A percentile compares a stretch with the other conserved stretches of the same genome.
Conservation (phyloP, 2,329 filamentous ascomycete genomes). For the Domatiomyces globalis region DNA sequence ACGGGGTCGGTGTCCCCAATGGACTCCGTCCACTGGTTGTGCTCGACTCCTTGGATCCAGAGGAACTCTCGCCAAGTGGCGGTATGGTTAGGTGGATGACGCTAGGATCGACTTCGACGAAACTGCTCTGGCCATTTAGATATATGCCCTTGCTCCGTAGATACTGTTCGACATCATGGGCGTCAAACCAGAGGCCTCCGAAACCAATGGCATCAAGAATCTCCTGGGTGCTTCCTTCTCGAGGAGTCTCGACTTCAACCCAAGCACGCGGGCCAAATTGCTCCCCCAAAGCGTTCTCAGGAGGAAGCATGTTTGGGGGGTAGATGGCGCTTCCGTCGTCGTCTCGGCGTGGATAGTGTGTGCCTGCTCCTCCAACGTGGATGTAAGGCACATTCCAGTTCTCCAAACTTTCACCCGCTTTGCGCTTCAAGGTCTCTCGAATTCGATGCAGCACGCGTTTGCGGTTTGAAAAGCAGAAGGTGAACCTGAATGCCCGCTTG, state of each 20-base stretch:
- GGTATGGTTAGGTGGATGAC: slow-evolving; percentile 1
- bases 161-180: slow-evolving; percentile 63
- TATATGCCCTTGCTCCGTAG: slow-evolving; percentile 35
- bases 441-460: slow-evolving; percentile 29
- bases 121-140: slow-evolving; percentile 21
- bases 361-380: slow-evolving; percentile 53
- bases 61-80: neutral
- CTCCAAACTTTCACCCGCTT: slow-evolving; percentile 38
- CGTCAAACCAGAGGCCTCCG: slow-evolving; percentile 62
- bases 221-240: slow-evolving; percentile 19
- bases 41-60: neutral
- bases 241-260: slow-evolving; percentile 14
- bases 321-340: slow-evolving; percentile 25
- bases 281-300: slow-evolving; percentile 9
- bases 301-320: slow-evolving; percentile 19
- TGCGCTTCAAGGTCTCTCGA: slow-evolving; percentile 24
- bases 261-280: slow-evolving; percentile 11
- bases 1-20: neutral
- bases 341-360: slow-evolving; percentile 41
- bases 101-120: slow-evolving; percentile 15
- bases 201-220: slow-evolving; percentile 41
- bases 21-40: neutral
- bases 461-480: slow-evolving; percentile 42
- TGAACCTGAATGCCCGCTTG: slow-evolving; percentile 53
- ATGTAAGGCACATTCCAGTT: slow-evolving; percentile 48